Base-by-base conservation (phyloP, 2,329 filamentous ascomycete species). In the Pseudogymnoascus sp. region DNA sequence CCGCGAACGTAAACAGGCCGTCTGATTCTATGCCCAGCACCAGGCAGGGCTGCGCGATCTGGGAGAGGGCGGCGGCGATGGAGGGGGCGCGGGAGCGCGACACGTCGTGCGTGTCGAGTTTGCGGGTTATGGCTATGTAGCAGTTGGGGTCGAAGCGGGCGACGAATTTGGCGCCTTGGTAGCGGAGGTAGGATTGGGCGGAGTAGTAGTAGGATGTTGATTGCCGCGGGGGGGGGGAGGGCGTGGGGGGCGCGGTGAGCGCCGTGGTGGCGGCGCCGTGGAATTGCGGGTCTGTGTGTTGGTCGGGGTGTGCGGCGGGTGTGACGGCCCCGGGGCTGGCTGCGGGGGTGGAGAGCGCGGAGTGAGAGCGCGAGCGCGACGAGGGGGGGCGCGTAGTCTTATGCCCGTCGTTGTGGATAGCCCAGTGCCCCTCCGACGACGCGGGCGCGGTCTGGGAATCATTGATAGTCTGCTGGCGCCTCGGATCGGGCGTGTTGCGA, bases 101-200 rank as follows among this genome's bases (percentile, higher is more conserved):
- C 26, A 99, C 86, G 74, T 99, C 95, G 76, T 99, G 95, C 0
- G 95, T 97, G 74, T 99, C 95, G 15, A 99, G 84, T 77, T 99
- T 99, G 71, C 95, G 89, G 4, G 95, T 97, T 76, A 99, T 97
- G 69, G 95, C 93, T 69, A 99, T 97, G 78, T 99, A 99, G 78
- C 95, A 99, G 76, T 99, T 99, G 71, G 92, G 91, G 76, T 99
- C 95, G 75, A 97, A 99, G 9, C 95, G 89, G 75, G 90, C 92
- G 70, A 97, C 95, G 71, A 99, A 99, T 76, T 99, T 99, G 70
- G 88, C 85, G 63, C 92, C 93, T 77, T 99, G 95, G 76, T 99
- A 99, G 19, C 95, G 89, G 47, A 99, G 84, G 76, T 99, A 99
- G 0, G 93, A 97, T 75, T 99, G 95, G 0, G 95, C 95, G 0